Base-by-base conservation (phyloP, 306 rosid species). In the Ziziphus jujuba region DNA sequence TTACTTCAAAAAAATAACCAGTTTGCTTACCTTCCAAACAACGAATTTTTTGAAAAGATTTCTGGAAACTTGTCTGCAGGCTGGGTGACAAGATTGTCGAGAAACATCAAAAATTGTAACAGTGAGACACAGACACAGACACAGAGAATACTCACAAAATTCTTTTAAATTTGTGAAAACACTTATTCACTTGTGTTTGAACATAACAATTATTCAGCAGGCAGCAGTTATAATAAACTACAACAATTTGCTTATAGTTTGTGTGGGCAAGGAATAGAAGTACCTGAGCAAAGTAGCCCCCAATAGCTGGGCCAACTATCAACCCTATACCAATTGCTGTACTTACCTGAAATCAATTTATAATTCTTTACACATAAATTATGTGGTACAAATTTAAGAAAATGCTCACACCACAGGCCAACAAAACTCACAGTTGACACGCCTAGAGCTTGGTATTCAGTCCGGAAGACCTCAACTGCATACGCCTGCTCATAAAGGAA, bases 231-330 rank as follows among this genome's bases (percentile, higher is more conserved):
- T n/a, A n/a, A n/a, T n/a, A n/a, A n/a, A n/a, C n/a, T n/a, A n/a
- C n/a, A n/a, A n/a, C n/a, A n/a, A n/a, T n/a, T n/a, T n/a, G n/a
- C n/a, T n/a, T n/a, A n/a, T n/a, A n/a, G n/a, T n/a, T n/a, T n/a
- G n/a, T n/a, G n/a, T n/a, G n/a, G 40, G 14, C 24, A 59, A 23
- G 61, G 67, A 47, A 58, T 59, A 70, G 48, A 76, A 47, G 67
- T 85, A 89, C 98, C 97, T 81, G 96, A 31, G 98, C 92, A 36
- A 92, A 79, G 79, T 82, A 84, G 19, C 98, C 98, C 65, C 98
- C 98, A 75, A 92, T 5, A 45, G 97, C 95, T 1, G 98, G 98
- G 54, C 98, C 98, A 74, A 92, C 40, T 55, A 92, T 81, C 77
- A 89, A 78, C 54, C 95, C 95, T 3, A 80, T 68, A 40, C 87